Evolutionary conservation across 495 filamentous ascomycete species (phyloP), one percentile per base, ranked within the genome.

Genomic region (Penicillium paxilli): DNA sequence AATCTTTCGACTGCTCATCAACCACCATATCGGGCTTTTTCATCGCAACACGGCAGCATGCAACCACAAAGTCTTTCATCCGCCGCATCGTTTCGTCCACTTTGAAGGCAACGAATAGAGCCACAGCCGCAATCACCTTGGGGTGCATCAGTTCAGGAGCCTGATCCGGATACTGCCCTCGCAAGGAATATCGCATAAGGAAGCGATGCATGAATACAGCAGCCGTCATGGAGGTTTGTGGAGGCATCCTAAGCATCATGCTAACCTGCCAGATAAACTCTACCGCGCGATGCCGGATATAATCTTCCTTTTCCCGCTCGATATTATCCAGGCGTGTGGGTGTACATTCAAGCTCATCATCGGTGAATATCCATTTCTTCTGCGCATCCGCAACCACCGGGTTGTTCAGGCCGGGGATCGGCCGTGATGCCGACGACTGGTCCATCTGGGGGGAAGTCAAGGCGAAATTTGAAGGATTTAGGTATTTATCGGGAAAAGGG

Each of bases 211-310:
- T 87, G 71, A 94, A 96, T 14, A 96, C 86, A 21, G 87, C 86
- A n/a, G 94, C 94, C 1, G 94, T 94, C 62, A 87, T 88, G 26
- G 98, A 78, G 4, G 94, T 98, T 38, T 92, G 81, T 66, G 96
- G 92, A 16, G 94, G 92, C 37, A 99, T 80, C 65, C 92, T 92
- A 32, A 98, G 82, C 76, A 96, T 83, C 51, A 98, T 90, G 54
- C 93, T 94, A 46, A 92, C 91, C 69, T 96, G 91, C 57, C 87
- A 83, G 62, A 98, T 96, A 77, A 98, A 98, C 68, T 96, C 94
- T 55, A 95, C 87, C 38, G 93, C 92, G 67, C 98, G 98, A 51
- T 86, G 84, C 47, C 94, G 86, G 45, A 86, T 78, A 42, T 87
- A 79, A 32, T 88, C 79, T 71, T 98, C 95, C 62, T 88, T 81